Evolutionary conservation across 352 stramenopile species (phyloP), one percentile per base, ranked within the genome.

Genomic region (Phytophthora multivora): DNA sequence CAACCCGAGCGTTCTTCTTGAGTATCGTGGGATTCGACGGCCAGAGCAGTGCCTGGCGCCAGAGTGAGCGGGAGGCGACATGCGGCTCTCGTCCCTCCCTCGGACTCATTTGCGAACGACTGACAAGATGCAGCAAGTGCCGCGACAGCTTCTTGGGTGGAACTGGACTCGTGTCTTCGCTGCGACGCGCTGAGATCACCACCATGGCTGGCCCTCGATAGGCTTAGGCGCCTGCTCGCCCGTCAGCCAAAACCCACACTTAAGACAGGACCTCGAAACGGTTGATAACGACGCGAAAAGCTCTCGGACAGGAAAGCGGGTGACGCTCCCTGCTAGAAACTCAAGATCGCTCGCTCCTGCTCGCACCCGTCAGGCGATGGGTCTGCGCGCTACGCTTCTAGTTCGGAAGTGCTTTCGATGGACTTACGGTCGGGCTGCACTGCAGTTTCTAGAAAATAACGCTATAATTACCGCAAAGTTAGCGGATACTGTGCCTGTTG

Each of bases 21-120:
- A 62, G 53, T 30, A 77, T 59, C 12, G 59, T 51, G 0, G 67
- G 39, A n/a, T 51, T 75, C 4, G 59, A 76, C 4, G 71, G 57
- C 74, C 74, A 80, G 1, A 75, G 50, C 35, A 73, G 35, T 30
- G 57, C 60, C n/a, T 77, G 69, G 33, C 54, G 71, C 74, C 74
- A 80, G 30, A 73, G 35, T 18, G 64, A 68, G 16, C 74, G 67
- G 19, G 61, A 50, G 10, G 54, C 38, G 18, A 43, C 45, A 23
- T 43, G 56, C 2, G 63, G 55, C 33, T 72, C 71, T 41, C 57
- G 50, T n/a, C 11, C 58, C 39, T 64, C 62, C 33, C 53, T 60
- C 21, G 42, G 35, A 53, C 51, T 60, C 36, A 54, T 63, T n/a
- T 51, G 54, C 11, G 50, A 19, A 30, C 51, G 53, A 53, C 28